Percentiles rank a stretch among this genome's conserved stretches.
Conservation (phyloP, 305 asterid species). For the Withania somnifera region DNA sequence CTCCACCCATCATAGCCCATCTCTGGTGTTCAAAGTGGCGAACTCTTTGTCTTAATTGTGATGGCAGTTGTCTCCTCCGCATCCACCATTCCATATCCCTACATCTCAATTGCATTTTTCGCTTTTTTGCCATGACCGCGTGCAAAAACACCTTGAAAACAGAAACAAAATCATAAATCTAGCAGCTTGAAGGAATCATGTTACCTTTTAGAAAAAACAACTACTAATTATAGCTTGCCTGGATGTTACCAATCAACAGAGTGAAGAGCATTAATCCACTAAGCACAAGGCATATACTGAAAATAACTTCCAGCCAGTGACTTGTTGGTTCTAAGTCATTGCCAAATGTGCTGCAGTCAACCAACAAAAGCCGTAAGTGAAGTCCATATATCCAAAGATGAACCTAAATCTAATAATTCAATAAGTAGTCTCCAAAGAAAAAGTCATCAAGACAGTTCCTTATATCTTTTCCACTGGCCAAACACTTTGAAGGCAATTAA, state of each 20-base stretch:
- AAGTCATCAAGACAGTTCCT: neutral
- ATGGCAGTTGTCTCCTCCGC: constrained; percentile 81
- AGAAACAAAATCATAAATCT: neutral
- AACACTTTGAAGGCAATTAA: neutral
- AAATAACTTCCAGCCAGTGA: constrained; percentile 67
- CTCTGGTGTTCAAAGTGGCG: constrained; percentile 67
- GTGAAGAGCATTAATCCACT: constrained; percentile 90
- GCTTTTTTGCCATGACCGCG: constrained; percentile 88
- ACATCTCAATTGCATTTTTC: constrained; percentile 82
- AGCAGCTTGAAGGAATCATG: neutral
- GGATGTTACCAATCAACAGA: constrained; percentile 80
- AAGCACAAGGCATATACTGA: constrained; percentile 67
- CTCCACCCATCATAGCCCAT: constrained; percentile 63
- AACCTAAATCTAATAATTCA: too few relatives aligned
- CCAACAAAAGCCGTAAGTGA: neutral
- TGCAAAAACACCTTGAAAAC: constrained; percentile 63
- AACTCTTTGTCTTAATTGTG: constrained; percentile 63
- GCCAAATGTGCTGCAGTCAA: constrained; percentile 68
- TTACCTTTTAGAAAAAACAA: neutral
- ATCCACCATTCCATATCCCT: constrained; percentile 99
- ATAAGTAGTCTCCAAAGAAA: neutral
- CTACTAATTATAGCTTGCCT: constrained; percentile 33
- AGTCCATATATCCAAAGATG: too few relatives aligned
- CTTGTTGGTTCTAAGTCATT: constrained; percentile 89
- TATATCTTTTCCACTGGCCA: neutral